These are phyloP conservation scores for Alternaria consortialis DNA, from an alignment of 2,329 filamentous ascomycete genomes.

Conservation along the genomic window DNA sequence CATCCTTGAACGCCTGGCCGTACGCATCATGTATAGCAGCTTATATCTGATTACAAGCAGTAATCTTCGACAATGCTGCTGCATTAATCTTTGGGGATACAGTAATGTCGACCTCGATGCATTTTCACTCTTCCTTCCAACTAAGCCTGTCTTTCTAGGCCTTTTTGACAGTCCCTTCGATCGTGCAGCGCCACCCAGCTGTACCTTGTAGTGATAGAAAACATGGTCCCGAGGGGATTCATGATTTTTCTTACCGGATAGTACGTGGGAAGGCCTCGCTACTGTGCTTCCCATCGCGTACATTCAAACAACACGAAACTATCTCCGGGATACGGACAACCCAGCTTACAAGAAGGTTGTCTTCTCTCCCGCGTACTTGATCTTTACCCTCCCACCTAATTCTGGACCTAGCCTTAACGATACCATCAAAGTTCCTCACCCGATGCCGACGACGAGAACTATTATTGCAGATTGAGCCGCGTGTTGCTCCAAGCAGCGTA, in stretches of 20 bases:
- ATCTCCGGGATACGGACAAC: slow-evolving; percentile 40
- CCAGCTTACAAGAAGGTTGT: slow-evolving; percentile 51
- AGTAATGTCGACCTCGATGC: background rate
- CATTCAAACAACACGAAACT: slow-evolving; percentile 28
- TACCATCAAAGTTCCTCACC: slow-evolving; percentile 55
- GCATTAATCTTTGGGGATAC: background rate
- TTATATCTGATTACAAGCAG: background rate
- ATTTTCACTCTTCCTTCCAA: background rate
- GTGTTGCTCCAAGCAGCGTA: slow-evolving; percentile 61
- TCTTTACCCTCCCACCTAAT: slow-evolving; percentile 52
- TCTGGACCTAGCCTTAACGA: background rate
- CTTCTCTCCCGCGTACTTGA: slow-evolving; percentile 53
- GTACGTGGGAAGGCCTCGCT: slow-evolving; percentile 40
- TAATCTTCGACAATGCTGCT: background rate
- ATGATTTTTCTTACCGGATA: slow-evolving; percentile 37
- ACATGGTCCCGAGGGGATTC: slow-evolving; percentile 33
- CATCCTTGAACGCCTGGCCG: too few relatives aligned
- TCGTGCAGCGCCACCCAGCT: background rate
- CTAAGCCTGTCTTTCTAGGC: background rate
- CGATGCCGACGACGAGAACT: background rate
- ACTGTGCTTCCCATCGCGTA: slow-evolving; percentile 38
- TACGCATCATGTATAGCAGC: background rate
- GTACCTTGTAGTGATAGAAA: slow-evolving; percentile 32
- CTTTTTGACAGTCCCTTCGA: background rate
- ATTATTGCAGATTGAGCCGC: slow-evolving; percentile 48